These are phyloP conservation scores for Boletellus deceptivus DNA, from an alignment of 1,284 basidiomycete species.

Conservation along the genomic window DNA sequence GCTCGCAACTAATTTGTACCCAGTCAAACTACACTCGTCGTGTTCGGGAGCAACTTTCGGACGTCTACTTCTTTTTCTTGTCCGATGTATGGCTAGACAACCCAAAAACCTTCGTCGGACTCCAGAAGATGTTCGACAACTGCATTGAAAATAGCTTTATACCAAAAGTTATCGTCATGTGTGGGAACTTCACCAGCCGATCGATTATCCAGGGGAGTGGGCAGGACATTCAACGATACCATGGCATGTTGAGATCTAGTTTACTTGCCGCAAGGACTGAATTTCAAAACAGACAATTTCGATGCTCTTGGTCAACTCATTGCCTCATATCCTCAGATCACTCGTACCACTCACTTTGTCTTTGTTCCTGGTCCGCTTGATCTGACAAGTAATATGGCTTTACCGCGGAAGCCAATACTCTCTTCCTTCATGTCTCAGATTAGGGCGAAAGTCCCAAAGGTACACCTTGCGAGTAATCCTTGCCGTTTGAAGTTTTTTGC, in stretches of 20 bases:
- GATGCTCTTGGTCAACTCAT: conserved; percentile 85
- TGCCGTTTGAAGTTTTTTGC: conserved; percentile 94
- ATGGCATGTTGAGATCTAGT: conserved; percentile 50
- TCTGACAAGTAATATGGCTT: conserved; percentile 70
- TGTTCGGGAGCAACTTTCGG: conserved; percentile 64
- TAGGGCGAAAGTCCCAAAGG: conserved; percentile 69
- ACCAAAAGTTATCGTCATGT: conserved; percentile 86
- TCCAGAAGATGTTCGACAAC: conserved; percentile 86
- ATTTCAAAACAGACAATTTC: conserved; percentile 60
- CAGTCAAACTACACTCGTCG: conserved; percentile 61
- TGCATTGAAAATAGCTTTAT: conserved; percentile 87
- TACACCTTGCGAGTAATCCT: conserved; percentile 87
- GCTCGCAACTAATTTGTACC: conserved; percentile 2
- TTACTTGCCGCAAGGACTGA: conserved; percentile 3
- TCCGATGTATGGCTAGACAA: conserved; percentile 97
- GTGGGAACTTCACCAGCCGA: conserved; percentile 90
- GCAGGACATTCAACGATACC: conserved; percentile 79
- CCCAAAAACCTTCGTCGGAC: conserved; percentile 74
- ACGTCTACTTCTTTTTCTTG: conserved; percentile 90
- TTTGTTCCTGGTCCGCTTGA: conserved; percentile 94
- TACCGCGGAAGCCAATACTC: conserved; percentile 82
- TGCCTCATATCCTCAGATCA: conserved; percentile 73
- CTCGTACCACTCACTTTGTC: conserved; percentile 83
- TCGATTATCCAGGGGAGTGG: conserved; percentile 78
- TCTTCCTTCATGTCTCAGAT: conserved; percentile 70